Evolutionary conservation across 345 rosid genomes (phyloP).

Genomic region (Corymbia maculata): DNA sequence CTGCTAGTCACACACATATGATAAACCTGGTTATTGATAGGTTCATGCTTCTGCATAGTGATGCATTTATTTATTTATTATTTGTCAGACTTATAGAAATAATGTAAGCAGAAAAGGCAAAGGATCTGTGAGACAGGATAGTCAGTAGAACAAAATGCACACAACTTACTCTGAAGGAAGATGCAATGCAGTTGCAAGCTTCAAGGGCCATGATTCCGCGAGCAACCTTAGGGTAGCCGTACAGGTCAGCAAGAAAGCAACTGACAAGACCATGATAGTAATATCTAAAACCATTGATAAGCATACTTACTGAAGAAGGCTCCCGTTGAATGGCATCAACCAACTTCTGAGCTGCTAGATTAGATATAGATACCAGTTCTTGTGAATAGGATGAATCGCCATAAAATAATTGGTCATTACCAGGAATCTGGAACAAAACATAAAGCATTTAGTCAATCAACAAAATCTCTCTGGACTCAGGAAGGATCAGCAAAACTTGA

Average conservation of each 20-base stretch:
- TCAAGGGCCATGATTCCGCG: slow-evolving; percentile 84
- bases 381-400: slow-evolving; percentile 51
- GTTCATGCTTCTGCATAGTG: background rate
- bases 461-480: background rate
- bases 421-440: slow-evolving; percentile 31
- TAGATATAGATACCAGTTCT: slow-evolving; percentile 41
- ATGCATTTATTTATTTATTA: background rate
- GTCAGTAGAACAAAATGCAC: background rate
- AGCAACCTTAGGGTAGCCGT: slow-evolving; percentile 33
- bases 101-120: background rate
- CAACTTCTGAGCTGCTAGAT: slow-evolving; percentile 33
- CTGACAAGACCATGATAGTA: background rate
- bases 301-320: slow-evolving; percentile 41
- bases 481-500: background rate
- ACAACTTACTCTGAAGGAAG: slow-evolving; percentile 46
- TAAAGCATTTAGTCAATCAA: background rate
- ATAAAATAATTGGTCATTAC: slow-evolving; percentile 52
- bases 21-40: background rate
- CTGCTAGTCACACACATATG: slow-evolving; percentile 20
- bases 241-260: slow-evolving; percentile 6
- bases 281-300: background rate
- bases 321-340: slow-evolving; percentile 51
- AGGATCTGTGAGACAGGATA: background rate
- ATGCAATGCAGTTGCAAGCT: slow-evolving; percentile 79
- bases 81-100: background rate